Percentiles rank a stretch among this genome's conserved stretches.
These are phyloP conservation scores for Tricholoma saponaceum DNA, from an alignment of 768 basidiomycete genomes.

Conservation along the genomic window DNA sequence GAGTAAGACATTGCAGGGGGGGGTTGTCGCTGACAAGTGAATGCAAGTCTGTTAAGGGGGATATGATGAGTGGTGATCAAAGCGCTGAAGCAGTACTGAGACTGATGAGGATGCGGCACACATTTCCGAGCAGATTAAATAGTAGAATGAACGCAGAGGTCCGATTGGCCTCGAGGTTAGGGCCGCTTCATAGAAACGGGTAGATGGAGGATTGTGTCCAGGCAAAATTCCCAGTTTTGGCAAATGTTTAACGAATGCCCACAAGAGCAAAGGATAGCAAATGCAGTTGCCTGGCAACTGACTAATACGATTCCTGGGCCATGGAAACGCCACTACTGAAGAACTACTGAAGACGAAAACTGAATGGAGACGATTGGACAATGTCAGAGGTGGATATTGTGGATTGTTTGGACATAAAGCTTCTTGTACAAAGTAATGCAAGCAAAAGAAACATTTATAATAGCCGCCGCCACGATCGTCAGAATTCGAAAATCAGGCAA, in stretches of 20 bases:
- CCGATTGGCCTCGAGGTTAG: not conserved
- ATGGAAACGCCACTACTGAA: too few species aligned
- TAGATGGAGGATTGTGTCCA: conserved; percentile 4
- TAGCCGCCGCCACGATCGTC: too few species aligned
- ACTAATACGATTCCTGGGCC: not conserved
- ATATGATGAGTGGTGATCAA: conserved; percentile 1
- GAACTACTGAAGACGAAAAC: not conserved
- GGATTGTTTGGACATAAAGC: not conserved
- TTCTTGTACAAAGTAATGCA: not conserved
- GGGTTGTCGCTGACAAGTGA: conserved; percentile 13
- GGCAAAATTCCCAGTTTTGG: conserved; percentile 8
- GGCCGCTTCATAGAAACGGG: not conserved
- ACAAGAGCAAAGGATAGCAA: conserved; percentile 6
- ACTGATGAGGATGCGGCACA: not conserved
- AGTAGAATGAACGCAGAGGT: conserved; percentile 5
- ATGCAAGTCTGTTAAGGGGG: conserved; percentile 3
- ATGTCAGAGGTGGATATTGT: too few species aligned
- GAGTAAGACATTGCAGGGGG: conserved; percentile 27
- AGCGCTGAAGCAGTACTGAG: conserved; percentile 9
- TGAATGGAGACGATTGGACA: too few species aligned
- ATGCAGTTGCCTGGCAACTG: conserved; percentile 7
- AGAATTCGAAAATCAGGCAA: too few species aligned
- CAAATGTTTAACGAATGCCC: not conserved
- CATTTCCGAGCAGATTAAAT: conserved; percentile 9
- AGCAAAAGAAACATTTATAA: not conserved